A percentile compares a stretch with the other conserved stretches of the same genome.
phyloP scores from a whole-genome alignment of 2,329 filamentous ascomycete species.

The Aspergillus aculeatus region DNA sequence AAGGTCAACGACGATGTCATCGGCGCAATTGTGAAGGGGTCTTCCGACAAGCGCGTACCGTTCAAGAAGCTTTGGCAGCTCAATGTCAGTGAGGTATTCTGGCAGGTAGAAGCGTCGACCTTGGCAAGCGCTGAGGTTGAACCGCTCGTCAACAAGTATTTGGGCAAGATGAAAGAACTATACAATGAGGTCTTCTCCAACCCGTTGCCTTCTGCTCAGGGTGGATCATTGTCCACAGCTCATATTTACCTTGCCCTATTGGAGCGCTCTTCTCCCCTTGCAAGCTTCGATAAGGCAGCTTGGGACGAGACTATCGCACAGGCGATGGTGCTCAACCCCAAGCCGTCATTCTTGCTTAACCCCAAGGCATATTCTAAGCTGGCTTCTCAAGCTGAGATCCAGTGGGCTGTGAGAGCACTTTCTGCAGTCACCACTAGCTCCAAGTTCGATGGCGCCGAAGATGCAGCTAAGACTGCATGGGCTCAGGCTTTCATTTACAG shows the following conservation, averaged over 20 bases:
- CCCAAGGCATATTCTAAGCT: conserved; percentile 82
- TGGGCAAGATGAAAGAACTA: conserved; percentile 57
- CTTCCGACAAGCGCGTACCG: conserved; percentile 78
- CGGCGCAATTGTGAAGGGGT: conserved; percentile 75
- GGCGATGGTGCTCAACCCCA: conserved; percentile 68
- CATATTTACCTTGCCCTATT: conserved; percentile 70
- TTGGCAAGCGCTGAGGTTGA: conserved; percentile 49
- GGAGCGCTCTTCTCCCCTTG: conserved; percentile 52
- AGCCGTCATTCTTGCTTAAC: conserved; percentile 84
- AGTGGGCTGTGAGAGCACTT: conserved; percentile 73
- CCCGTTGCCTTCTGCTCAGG: conserved; percentile 75
- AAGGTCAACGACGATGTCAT: conserved; percentile 65
- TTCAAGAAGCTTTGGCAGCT: conserved; percentile 79
- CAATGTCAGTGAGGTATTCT: conserved; percentile 69
- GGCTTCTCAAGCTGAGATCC: conserved; percentile 68
- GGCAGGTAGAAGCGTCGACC: conserved; percentile 51
- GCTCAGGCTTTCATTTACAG: conserved; percentile 80
- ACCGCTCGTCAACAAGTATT: conserved; percentile 50
- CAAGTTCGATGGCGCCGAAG: conserved; percentile 48
- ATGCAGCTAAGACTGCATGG: conserved; percentile 65
- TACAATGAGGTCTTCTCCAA: conserved; percentile 79
- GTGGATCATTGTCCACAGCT: conserved; percentile 74
- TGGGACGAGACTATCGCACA: conserved; percentile 59
- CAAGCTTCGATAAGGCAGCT: conserved; percentile 52
- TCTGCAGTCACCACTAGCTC: conserved; percentile 59